Percentiles rank a stretch among this genome's conserved stretches.
phyloP scores from a whole-genome alignment of 352 stramenopile genomes.

The Elongisporangium prolatum region DNA sequence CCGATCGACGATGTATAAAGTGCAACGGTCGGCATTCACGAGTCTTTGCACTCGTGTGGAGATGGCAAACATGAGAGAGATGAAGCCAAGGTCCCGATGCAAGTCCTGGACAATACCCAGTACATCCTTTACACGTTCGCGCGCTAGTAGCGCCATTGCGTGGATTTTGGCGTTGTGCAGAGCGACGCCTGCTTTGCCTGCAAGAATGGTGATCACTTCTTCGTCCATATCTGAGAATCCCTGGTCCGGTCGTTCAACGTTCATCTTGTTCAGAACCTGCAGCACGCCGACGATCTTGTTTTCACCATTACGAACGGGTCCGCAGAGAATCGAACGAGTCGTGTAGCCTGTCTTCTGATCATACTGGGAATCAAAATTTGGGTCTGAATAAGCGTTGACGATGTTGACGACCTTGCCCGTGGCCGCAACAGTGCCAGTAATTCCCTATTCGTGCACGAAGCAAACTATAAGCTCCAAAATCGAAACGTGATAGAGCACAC shows the following conservation, averaged over 20 bases:
- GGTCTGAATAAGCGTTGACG: constrained; percentile 90
- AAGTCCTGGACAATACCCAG: constrained; percentile 89
- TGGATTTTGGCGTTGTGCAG: constrained; percentile 84
- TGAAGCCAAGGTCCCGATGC: constrained; percentile 87
- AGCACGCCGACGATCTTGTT: constrained; percentile 86
- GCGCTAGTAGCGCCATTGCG: constrained; percentile 35
- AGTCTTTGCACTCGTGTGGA: constrained; percentile 84
- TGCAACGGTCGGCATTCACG: constrained; percentile 89
- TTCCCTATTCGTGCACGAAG: constrained; percentile 38
- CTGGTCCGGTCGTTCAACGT: constrained; percentile 46
- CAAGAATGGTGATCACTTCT: constrained; percentile 84
- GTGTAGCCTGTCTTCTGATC: constrained; percentile 90
- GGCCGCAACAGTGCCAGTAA: constrained; percentile 83
- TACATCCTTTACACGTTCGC: constrained; percentile 73
- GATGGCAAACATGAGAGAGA: constrained; percentile 90
- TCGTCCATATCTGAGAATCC: constrained; percentile 85
- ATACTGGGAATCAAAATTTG: constrained; percentile 90
- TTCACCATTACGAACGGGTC: constrained; percentile 77
- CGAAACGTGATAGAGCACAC: not conserved
- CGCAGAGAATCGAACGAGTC: constrained; percentile 90
- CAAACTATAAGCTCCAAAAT: not conserved
- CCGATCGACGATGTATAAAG: constrained; percentile 90
- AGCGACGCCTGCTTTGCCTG: constrained; percentile 79
- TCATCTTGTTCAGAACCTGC: constrained; percentile 87
- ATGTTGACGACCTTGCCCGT: constrained; percentile 88